Evolutionary conservation across 2,329 filamentous ascomycete species (phyloP), one percentile per base, ranked within the genome.

Genomic region (Scortechinia acanthostroma): DNA sequence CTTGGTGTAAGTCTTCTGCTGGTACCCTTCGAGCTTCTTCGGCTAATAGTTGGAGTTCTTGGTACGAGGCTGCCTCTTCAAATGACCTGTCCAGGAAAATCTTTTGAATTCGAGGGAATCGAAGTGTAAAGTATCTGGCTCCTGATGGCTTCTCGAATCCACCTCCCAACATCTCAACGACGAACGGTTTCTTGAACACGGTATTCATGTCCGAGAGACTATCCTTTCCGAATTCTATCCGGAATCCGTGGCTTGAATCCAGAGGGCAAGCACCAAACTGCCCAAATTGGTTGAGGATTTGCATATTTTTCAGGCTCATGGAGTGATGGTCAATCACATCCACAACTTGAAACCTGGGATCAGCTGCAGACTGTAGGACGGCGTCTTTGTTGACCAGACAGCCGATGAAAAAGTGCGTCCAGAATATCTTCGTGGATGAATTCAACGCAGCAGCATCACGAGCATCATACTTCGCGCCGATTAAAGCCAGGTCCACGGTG

Each of bases 401-500:
- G 1, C 81, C 90, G 15, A 95, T 63, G 54, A 86, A 83, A 55
- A 94, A 95, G 43, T 87, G 80, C 2, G 88, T 95, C 13, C 20
- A 40, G 10, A 10, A n/a, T 10, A 30, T 30, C 25, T n/a, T 60
- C 3, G 66, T 61, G n/a, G n/a, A n/a, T n/a, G n/a, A n/a, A n/a
- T n/a, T n/a, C 42, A 78, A 74, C 4, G 71, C 66, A 42, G 69
- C 71, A 4, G 83, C 85, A 49, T 80, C 76, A 43, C 71, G 66
- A 2, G 83, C 65, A 51, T 89, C 77, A 52, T 85, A 90, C 16
- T 79, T 78, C 4, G 80, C 90, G 0, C 88, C 90, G 2, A 95
- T 68, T 2, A 91, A 73, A 2, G 86, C 83, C 56, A 95, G 87
- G 58, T 95, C 91, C 6, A 86, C 86, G 22, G 89, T 79, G 48